Base-by-base conservation (phyloP, 805 yeast genomes). In the Deakozyma indianensis region DNA sequence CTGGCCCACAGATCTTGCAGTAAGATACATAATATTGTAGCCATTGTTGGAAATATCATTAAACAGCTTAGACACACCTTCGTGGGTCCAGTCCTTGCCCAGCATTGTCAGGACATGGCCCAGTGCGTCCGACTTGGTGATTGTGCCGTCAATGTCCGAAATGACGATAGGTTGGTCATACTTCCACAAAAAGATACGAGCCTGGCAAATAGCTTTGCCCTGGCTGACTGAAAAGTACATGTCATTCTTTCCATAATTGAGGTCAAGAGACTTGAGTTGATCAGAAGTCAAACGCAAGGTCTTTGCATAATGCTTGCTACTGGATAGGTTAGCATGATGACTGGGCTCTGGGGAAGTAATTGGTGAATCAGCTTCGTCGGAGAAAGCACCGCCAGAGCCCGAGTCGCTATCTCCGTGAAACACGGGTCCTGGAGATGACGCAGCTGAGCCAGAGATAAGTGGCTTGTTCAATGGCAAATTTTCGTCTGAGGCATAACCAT, bases 81-180 rank as follows among this genome's bases (percentile, higher is more conserved):
- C 75, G 60, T 92, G 98, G 0, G 98, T 92, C 98, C 98, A 92
- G 66, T 92, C 98, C 54, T 86, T 75, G 3, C 98, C 98, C 29
- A 92, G 68, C 77, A 90, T 78, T 16, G 92, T 87, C 61, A 92
- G 68, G 2, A 92, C 90, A 63, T 92, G 98, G 2, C 98, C 98
- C 56, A 92, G 67, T 0, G 98, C 98, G 66, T 92, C 98, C 0
- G 96, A 87, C 62, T 87, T 88, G 16, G 98, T 92, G 52, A 92
- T 92, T 1, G 98, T 92, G 16, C 98, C 98, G 61, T 92, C 98
- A 48, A 92, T 92, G 64, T 92, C 98, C 5, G 96, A 85, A 22
- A 92, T 90, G 4, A 92, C 98, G 38, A 92, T 83, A 1, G 97
- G 96, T 0, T 81, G 79, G 47, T 77, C 71, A 52, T 80, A 71